phyloP scores from a whole-genome alignment of 176 grass and related monocot genomes.

The Melocanna baccifera region DNA sequence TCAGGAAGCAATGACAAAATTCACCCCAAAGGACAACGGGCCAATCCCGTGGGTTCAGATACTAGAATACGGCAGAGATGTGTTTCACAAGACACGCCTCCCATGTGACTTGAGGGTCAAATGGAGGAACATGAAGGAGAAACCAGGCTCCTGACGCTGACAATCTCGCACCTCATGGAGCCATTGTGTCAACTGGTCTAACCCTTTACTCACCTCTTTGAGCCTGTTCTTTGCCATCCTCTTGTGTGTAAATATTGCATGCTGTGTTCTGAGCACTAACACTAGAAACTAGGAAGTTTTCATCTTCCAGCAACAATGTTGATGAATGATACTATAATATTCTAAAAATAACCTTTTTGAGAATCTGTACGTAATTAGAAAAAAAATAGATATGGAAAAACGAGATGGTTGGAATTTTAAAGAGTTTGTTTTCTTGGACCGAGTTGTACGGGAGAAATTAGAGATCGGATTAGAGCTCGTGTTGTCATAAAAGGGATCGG shows the following conservation, averaged over 20 bases:
- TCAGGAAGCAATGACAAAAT: conserved; percentile 52
- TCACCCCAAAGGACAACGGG: not conserved
- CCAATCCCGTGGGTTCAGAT: conserved; percentile 56
- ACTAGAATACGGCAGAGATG: conserved; percentile 27
- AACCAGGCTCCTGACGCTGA: not conserved
- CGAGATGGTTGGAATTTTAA: too few species aligned
- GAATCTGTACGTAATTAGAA: too few species aligned
- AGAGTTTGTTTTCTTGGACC: too few species aligned
- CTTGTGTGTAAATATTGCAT: not conserved
- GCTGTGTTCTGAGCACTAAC: not conserved
- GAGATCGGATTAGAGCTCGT: too few species aligned
- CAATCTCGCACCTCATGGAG: not conserved
- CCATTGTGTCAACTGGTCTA: not conserved
- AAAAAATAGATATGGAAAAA: too few species aligned
- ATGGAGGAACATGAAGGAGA: conserved; percentile 71
- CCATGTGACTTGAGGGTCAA: conserved; percentile 64
- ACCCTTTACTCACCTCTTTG: not conserved
- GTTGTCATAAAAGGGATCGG: too few species aligned
- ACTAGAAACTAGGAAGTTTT: not conserved
- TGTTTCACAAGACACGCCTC: conserved; percentile 55
- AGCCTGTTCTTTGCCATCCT: not conserved
- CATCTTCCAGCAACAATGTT: not conserved
- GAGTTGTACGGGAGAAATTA: too few species aligned
- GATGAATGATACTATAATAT: not conserved
- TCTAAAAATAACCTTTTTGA: too few species aligned